phyloP scores from a whole-genome alignment of 1,284 basidiomycete genomes.

The Dichomitus squalens region DNA sequence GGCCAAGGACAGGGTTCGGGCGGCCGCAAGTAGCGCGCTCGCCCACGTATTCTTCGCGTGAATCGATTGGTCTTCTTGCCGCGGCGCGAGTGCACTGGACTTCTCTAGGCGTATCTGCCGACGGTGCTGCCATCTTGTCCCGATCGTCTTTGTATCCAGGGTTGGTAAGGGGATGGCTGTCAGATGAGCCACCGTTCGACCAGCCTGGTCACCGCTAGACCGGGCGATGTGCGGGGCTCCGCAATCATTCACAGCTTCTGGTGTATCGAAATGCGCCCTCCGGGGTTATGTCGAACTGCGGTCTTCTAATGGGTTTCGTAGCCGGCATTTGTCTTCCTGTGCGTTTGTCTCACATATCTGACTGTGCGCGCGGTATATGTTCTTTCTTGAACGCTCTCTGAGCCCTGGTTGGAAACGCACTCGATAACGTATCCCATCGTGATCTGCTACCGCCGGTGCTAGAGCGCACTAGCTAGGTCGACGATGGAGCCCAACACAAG shows the following conservation, averaged over 20 bases:
- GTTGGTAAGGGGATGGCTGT: background rate
- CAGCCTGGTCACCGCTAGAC: background rate
- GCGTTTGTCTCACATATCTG: too few species aligned
- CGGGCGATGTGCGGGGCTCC: background rate
- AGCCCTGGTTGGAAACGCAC: too few species aligned
- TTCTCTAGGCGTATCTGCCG: background rate
- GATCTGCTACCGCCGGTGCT: too few species aligned
- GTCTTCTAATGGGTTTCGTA: too few species aligned
- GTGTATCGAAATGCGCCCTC: too few species aligned
- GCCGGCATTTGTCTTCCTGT: too few species aligned
- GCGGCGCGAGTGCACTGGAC: background rate
- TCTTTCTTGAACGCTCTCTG: too few species aligned
- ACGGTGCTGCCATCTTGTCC: background rate
- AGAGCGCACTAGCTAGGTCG: background rate
- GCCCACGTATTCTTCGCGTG: background rate
- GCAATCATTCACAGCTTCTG: too few species aligned
- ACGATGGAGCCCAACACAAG: too few species aligned
- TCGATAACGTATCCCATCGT: too few species aligned
- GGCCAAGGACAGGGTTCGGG: conserved; percentile 19
- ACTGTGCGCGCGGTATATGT: too few species aligned
- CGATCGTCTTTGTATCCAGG: background rate
- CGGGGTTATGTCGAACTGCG: too few species aligned
- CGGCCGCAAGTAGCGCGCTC: conserved; percentile 11
- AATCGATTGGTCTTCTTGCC: background rate
- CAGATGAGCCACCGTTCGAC: background rate